Percentiles rank a stretch among this genome's conserved stretches.
These are phyloP conservation scores for Pseudohalonectria lignicola DNA, from an alignment of 2,329 filamentous ascomycete species.

Conservation along the genomic window DNA sequence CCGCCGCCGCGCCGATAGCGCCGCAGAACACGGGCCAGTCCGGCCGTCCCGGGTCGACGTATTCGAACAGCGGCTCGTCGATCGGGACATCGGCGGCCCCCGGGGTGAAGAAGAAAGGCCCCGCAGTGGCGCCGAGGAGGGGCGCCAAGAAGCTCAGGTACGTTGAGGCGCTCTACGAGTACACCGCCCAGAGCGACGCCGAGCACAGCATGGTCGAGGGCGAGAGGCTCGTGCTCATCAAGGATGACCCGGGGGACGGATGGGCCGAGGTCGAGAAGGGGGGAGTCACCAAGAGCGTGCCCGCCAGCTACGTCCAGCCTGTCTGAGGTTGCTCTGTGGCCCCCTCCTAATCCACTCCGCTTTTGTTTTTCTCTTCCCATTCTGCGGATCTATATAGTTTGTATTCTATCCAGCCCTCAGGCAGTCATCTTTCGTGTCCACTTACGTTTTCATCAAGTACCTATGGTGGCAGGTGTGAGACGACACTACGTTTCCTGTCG, in stretches of 20 bases:
- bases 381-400: background rate
- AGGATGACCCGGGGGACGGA: constrained; percentile 80
- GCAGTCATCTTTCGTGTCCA: too few relatives aligned
- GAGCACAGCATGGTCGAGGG: constrained; percentile 90
- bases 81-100: constrained; percentile 27
- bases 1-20: constrained; percentile 28
- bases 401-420: too few relatives aligned
- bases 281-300: constrained; percentile 77
- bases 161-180: constrained; percentile 88
- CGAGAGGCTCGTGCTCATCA: constrained; percentile 83
- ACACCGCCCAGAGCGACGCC: constrained; percentile 70
- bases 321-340: constrained; percentile 31
- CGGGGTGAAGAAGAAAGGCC: constrained; percentile 70
- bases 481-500: too few relatives aligned
- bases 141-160: constrained; percentile 92
- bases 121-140: constrained; percentile 78
- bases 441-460: too few relatives aligned
- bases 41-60: constrained; percentile 60
- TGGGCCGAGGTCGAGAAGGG: constrained; percentile 97
- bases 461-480: too few relatives aligned
- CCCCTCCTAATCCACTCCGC: background rate
- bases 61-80: constrained; percentile 68
- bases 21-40: constrained; percentile 33
- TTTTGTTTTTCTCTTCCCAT: background rate
- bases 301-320: constrained; percentile 83